Evolutionary conservation across 805 yeast genomes (phyloP).

Genomic region (Nakazawaea pomicola): DNA sequence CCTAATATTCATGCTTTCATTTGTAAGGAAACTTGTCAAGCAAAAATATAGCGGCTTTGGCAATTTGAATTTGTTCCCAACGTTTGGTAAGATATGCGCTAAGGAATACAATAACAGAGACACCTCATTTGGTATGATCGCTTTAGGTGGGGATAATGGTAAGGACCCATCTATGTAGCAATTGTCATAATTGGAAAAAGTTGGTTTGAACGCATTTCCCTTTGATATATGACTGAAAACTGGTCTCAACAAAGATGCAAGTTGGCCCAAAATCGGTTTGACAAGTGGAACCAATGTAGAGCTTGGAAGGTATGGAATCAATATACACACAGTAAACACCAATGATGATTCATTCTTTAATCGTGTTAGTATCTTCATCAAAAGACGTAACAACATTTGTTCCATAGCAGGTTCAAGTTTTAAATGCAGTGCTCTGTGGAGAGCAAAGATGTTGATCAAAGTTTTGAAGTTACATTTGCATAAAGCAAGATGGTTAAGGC

Average conservation of each 20-base stretch:
- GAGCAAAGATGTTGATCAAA: slow-evolving; percentile 20
- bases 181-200: slow-evolving; percentile 15
- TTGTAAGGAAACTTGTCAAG: slow-evolving; percentile 20
- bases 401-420: slow-evolving; percentile 13
- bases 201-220: slow-evolving; percentile 15
- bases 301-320: slow-evolving; percentile 21
- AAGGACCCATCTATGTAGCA: slow-evolving; percentile 14
- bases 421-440: slow-evolving; percentile 16
- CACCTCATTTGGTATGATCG: slow-evolving; percentile 17
- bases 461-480: slow-evolving; percentile 23
- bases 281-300: slow-evolving; percentile 15
- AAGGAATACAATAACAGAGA: slow-evolving; percentile 23
- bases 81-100: slow-evolving; percentile 14
- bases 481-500: slow-evolving; percentile 17
- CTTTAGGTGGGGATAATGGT: slow-evolving; percentile 20
- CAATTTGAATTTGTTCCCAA: slow-evolving; percentile 8
- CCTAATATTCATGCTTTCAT: slow-evolving; percentile 20
- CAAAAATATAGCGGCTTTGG: slow-evolving; percentile 24
- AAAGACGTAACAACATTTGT: slow-evolving; percentile 15
- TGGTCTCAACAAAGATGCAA: slow-evolving; percentile 20
- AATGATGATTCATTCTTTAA: slow-evolving; percentile 12
- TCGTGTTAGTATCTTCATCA: slow-evolving; percentile 15
- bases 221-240: slow-evolving; percentile 16
- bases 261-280: slow-evolving; percentile 19
- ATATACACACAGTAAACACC: slow-evolving; percentile 19